These are phyloP conservation scores for Bullera alba DNA, from an alignment of 768 basidiomycete genomes.

Conservation along the genomic window DNA sequence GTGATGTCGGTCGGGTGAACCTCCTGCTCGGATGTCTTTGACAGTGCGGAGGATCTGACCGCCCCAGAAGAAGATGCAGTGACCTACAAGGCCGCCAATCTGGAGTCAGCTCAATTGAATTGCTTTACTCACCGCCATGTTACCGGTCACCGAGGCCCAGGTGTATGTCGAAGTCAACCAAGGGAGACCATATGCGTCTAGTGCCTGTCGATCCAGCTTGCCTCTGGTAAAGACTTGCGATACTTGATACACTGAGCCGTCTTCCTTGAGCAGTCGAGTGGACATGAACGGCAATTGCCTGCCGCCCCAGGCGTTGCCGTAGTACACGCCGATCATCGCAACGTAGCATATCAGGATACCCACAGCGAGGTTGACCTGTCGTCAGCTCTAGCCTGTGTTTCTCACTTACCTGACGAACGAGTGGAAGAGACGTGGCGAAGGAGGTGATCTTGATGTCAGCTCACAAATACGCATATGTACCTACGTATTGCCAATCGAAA, in stretches of 20 bases:
- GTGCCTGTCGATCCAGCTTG: conserved; percentile 56
- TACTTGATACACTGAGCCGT: conserved; percentile 57
- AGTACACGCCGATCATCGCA: conserved; percentile 56
- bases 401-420: background rate
- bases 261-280: conserved; percentile 54
- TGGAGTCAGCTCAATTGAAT: too few species aligned
- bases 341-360: conserved; percentile 55
- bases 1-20: conserved; percentile 57
- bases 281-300: conserved; percentile 58
- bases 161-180: conserved; percentile 51
- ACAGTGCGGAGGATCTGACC: conserved; percentile 50
- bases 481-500: conserved; percentile 14
- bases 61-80: conserved; percentile 58
- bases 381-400: background rate
- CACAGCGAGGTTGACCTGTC: conserved; percentile 56
- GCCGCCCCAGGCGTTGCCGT: conserved; percentile 59
- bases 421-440: background rate
- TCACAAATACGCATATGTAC: background rate
- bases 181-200: conserved; percentile 53
- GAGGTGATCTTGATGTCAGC: conserved; percentile 9
- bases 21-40: conserved; percentile 50
- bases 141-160: conserved; percentile 2
- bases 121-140: conserved; percentile 14
- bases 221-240: conserved; percentile 53
- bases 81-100: conserved; percentile 59